Evolutionary conservation across 129 eudicot genomes (phyloP).

Genomic region (Pittosporum tobira): DNA sequence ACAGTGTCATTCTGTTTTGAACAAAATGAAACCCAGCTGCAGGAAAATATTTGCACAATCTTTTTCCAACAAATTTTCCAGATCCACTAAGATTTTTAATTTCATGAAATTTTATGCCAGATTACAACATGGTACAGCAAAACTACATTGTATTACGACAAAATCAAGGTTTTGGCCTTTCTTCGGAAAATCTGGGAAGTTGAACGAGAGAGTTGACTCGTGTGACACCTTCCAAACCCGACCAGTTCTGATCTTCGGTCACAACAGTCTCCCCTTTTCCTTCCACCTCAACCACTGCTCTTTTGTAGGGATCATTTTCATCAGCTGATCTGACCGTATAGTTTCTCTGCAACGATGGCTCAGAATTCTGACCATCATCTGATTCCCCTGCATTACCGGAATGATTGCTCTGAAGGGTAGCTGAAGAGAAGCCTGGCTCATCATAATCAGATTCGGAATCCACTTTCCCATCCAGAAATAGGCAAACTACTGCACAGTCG

Average conservation of each 20-base stretch:
- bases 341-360: conserved; percentile 65
- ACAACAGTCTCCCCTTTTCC: conserved; percentile 22
- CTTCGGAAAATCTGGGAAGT: conserved; percentile 91
- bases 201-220: conserved; percentile 96
- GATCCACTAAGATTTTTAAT: conserved; percentile 27
- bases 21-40: conserved; percentile 22
- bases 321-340: conserved; percentile 65
- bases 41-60: conserved; percentile 16
- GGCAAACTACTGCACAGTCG: conserved; percentile 93
- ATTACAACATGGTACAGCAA: neutral
- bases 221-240: conserved; percentile 95
- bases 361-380: conserved; percentile 73
- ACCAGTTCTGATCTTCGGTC: conserved; percentile 68
- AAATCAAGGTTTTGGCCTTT: conserved; percentile 20
- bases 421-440: conserved; percentile 74
- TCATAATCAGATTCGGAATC: conserved; percentile 86
- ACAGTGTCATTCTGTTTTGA: conserved; percentile 21
- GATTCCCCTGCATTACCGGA: conserved; percentile 66
- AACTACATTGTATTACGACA: neutral
- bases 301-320: conserved; percentile 31
- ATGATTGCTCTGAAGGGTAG: conserved; percentile 68
- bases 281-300: conserved; percentile 6
- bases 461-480: conserved; percentile 84
- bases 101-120: conserved; percentile 6
- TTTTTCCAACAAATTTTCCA: conserved; percentile 25